Evolutionary conservation across 495 filamentous ascomycete genomes (phyloP).

Genomic region (Trichoderma erinaceum): DNA sequence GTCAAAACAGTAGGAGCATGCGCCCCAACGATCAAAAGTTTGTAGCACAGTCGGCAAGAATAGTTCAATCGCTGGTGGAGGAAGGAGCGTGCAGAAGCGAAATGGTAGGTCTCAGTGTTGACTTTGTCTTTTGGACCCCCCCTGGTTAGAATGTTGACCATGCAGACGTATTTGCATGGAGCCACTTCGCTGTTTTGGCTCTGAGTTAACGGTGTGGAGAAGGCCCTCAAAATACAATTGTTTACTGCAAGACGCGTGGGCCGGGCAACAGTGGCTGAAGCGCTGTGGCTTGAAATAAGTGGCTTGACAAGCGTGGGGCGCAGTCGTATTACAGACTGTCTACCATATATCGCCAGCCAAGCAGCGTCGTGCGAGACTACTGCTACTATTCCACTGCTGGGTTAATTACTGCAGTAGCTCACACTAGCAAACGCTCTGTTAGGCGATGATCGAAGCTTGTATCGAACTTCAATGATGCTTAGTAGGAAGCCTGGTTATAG

Average conservation of each 20-base stretch:
- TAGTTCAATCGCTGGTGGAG: not conserved
- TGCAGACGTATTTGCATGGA: not conserved
- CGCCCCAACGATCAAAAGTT: not conserved
- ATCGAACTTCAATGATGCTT: not conserved
- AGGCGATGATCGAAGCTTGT: not conserved
- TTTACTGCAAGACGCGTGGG: constrained; percentile 3
- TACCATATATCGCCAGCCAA: not conserved
- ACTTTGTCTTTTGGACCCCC: not conserved
- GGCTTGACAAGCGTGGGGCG: not conserved
- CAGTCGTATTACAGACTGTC: not conserved
- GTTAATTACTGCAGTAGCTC: not conserved
- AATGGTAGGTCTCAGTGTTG: not conserved
- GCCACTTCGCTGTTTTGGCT: not conserved
- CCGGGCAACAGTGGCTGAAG: constrained; percentile 7
- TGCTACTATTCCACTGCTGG: not conserved
- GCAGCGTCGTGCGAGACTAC: not conserved
- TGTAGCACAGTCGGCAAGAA: not conserved
- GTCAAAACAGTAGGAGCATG: not conserved
- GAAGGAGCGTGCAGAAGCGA: not conserved
- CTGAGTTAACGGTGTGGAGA: not conserved
- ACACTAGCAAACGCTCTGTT: not conserved
- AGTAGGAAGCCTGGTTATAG: not conserved
- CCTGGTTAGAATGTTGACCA: not conserved
- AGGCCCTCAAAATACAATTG: not conserved
- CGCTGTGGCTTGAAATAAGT: not conserved